These are phyloP conservation scores for Neurospora crassa DNA, from an alignment of 2,329 filamentous ascomycete genomes.

Conservation along the genomic window DNA sequence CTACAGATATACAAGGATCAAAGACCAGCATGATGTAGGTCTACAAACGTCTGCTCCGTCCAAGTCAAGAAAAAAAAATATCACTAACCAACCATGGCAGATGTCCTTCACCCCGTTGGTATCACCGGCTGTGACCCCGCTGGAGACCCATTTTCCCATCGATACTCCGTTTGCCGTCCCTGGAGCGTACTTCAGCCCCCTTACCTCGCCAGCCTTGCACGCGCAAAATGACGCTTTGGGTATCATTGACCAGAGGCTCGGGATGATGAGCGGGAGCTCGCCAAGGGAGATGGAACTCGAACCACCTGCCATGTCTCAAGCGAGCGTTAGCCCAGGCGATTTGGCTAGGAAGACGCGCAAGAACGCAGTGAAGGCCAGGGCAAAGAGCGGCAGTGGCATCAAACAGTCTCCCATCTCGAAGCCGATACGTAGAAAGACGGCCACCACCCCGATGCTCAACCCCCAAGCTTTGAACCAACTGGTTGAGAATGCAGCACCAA, in stretches of 20 bases:
- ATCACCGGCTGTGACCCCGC: constrained; percentile 73
- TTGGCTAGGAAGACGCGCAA: constrained; percentile 43
- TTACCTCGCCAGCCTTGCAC: constrained; percentile 72
- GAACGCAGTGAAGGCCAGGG: constrained; percentile 41
- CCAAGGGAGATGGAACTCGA: constrained; percentile 50
- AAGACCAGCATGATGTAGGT: constrained; percentile 60
- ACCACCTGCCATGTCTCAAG: constrained; percentile 23
- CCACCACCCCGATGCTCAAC: constrained; percentile 45
- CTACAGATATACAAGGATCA: constrained; percentile 56
- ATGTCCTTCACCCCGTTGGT: constrained; percentile 73
- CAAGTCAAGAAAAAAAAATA: constrained; percentile 4
- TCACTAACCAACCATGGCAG: constrained; percentile 30
- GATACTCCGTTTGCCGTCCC: constrained; percentile 53
- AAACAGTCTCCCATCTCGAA: constrained; percentile 67
- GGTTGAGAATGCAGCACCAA: constrained; percentile 21
- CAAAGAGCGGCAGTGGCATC: constrained; percentile 37
- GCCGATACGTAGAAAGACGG: constrained; percentile 46
- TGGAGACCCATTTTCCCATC: constrained; percentile 60
- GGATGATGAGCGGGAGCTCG: constrained; percentile 38
- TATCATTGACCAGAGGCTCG: constrained; percentile 35
- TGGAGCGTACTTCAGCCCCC: constrained; percentile 69
- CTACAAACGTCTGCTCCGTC: constrained; percentile 1
- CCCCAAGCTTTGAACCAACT: constrained; percentile 47
- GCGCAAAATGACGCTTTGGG: constrained; percentile 51
- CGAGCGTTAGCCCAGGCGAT: constrained; percentile 28